Evolutionary conservation across 176 grass and related monocot species (phyloP).

Genomic region (Elaeis guineensis): DNA sequence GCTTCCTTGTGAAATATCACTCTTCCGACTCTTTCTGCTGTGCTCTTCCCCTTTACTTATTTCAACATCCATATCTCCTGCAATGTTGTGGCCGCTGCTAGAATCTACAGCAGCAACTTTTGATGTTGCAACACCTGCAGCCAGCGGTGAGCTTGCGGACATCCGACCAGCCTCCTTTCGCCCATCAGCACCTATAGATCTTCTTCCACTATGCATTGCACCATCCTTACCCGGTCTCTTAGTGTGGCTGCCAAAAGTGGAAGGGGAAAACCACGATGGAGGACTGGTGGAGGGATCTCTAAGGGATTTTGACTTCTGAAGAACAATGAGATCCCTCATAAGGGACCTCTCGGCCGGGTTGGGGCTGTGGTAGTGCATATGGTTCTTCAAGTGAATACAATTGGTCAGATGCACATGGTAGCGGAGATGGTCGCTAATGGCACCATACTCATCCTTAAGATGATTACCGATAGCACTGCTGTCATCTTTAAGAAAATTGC

Average conservation of each 20-base stretch:
- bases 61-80: background rate
- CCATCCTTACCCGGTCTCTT: slow-evolving; percentile 15
- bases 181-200: background rate
- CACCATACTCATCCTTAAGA: slow-evolving; percentile 7
- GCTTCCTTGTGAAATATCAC: background rate
- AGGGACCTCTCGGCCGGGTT: slow-evolving; percentile 42
- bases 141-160: background rate
- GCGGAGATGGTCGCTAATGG: slow-evolving; percentile 36
- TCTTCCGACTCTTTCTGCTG: background rate
- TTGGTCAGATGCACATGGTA: slow-evolving; percentile 77
- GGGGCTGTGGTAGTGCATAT: slow-evolving; percentile 43
- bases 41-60: background rate
- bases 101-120: slow-evolving; percentile 2
- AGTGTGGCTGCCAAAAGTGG: background rate
- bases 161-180: background rate
- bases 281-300: slow-evolving; percentile 75
- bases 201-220: background rate
- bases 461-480: background rate
- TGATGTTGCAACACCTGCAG: background rate
- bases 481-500: background rate
- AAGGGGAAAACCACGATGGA: slow-evolving; percentile 30
- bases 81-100: background rate
- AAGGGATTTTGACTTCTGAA: slow-evolving; percentile 70
- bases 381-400: slow-evolving; percentile 75
- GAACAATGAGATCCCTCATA: slow-evolving; percentile 66